Conservation (phyloP, 169 alveolate genomes). For the Plasmodium reichenowi region DNA sequence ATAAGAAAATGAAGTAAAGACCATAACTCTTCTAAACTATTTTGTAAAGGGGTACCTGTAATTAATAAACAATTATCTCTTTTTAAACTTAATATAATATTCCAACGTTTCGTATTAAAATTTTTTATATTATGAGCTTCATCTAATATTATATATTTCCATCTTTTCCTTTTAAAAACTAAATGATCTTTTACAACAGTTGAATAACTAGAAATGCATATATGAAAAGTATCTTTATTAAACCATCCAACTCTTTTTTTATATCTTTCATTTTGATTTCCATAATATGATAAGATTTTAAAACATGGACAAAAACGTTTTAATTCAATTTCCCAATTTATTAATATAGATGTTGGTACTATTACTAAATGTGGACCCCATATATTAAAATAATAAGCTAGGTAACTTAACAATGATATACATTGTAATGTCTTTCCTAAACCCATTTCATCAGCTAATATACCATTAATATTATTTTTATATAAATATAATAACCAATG, state of each 20-base stretch:
- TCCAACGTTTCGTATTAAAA: conserved; percentile 98
- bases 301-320: conserved; percentile 98
- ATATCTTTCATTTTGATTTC: conserved; percentile 90
- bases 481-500: conserved; percentile 98
- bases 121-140: conserved; percentile 99
- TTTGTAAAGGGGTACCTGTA: conserved; percentile 99
- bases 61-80: conserved; percentile 96
- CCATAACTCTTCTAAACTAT: conserved; percentile 99
- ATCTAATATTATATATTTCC: conserved; percentile 98
- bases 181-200: conserved; percentile 95
- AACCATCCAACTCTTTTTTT: conserved; percentile 94
- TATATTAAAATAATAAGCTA: conserved; percentile 95
- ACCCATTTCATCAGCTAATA: conserved; percentile 99
- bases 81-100: conserved; percentile 96
- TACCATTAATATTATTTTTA: conserved; percentile 96
- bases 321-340: conserved; percentile 99
- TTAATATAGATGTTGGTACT: conserved; percentile 98
- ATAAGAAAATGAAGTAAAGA: conserved; percentile 98
- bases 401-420: conserved; percentile 96
- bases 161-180: conserved; percentile 95
- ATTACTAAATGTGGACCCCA: conserved; percentile 99
- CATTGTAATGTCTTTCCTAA: conserved; percentile 99
- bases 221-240: conserved; percentile 95
- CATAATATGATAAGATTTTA: conserved; percentile 96
- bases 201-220: conserved; percentile 97